Conservation (phyloP, 257 asterid genomes). For the Echium plantagineum region DNA sequence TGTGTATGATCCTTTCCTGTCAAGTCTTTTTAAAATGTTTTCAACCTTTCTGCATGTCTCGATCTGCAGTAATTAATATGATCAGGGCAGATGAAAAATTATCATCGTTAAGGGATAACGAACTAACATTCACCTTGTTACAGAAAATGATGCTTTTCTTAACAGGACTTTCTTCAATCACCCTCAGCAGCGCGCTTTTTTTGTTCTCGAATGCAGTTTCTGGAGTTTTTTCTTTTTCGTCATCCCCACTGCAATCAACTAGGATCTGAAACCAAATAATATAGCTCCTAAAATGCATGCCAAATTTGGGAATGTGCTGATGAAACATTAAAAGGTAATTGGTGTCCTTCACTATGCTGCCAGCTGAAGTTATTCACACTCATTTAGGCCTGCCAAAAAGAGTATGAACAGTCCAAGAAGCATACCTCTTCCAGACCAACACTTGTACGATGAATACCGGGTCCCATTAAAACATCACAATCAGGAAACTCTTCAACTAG, state of each 20-base stretch:
- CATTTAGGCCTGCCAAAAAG: background rate
- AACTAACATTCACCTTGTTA: slow-evolving; percentile 52
- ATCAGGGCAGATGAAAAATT: slow-evolving; percentile 6
- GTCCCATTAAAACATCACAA: slow-evolving; percentile 81
- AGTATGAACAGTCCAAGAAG: slow-evolving; percentile 2
- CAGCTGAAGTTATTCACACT: background rate
- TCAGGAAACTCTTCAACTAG: slow-evolving; percentile 86
- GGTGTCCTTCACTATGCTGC: background rate
- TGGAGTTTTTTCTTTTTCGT: slow-evolving; percentile 49
- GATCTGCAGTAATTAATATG: slow-evolving; percentile 41
- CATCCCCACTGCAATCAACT: slow-evolving; percentile 92
- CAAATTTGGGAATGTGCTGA: background rate
- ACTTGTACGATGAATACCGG: slow-evolving; percentile 95
- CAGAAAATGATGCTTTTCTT: slow-evolving; percentile 78
- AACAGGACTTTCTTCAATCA: slow-evolving; percentile 53
- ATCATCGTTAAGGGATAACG: background rate
- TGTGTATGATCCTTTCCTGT: slow-evolving; percentile 41
- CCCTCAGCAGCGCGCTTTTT: slow-evolving; percentile 70
- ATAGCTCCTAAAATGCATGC: background rate
- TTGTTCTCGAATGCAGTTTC: slow-evolving; percentile 85
- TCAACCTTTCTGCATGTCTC: slow-evolving; percentile 97
- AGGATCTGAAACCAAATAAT: slow-evolving; percentile 40
- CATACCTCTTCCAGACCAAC: slow-evolving; percentile 82
- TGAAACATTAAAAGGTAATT: too few relatives aligned
- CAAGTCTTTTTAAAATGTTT: slow-evolving; percentile 68